Percentiles rank a stretch among this genome's conserved stretches.
These are phyloP conservation scores for Parietaria judaica DNA, from an alignment of 306 rosid genomes.

Conservation along the genomic window DNA sequence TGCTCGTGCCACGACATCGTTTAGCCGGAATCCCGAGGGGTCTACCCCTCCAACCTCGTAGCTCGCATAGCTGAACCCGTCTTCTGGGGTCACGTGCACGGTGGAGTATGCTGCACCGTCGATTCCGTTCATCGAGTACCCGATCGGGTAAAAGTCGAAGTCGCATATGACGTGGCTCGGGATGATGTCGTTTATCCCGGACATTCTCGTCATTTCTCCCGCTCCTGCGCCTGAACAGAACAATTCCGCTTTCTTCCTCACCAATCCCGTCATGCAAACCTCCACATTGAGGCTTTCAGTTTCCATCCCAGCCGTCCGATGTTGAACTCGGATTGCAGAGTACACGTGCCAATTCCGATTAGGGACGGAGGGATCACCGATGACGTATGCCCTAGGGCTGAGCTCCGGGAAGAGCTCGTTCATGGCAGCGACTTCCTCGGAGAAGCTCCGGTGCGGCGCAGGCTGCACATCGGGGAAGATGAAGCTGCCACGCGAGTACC, in stretches of 20 bases:
- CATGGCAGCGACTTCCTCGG: slow-evolving; percentile 35
- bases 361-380: slow-evolving; percentile 26
- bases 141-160: slow-evolving; percentile 52
- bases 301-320: not conserved
- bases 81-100: slow-evolving; percentile 67
- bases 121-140: slow-evolving; percentile 58
- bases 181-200: slow-evolving; percentile 31
- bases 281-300: slow-evolving; percentile 21
- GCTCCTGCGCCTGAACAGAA: slow-evolving; percentile 25
- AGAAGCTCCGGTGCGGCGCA: slow-evolving; percentile 47
- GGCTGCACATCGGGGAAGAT: slow-evolving; percentile 46
- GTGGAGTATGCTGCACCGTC: slow-evolving; percentile 51
- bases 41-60: slow-evolving; percentile 41
- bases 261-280: slow-evolving; percentile 55
- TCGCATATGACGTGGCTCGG: slow-evolving; percentile 45
- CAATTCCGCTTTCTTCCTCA: slow-evolving; percentile 36
- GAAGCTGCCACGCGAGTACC: slow-evolving; percentile 52
- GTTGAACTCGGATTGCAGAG: slow-evolving; percentile 19
- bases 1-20: slow-evolving; percentile 19
- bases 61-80: slow-evolving; percentile 56
- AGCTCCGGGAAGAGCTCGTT: slow-evolving; percentile 33
- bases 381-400: slow-evolving; percentile 30
- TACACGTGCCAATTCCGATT: slow-evolving; percentile 50
- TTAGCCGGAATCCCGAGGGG: not conserved
- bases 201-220: slow-evolving; percentile 38